Base-by-base conservation (phyloP, 129 eudicot genomes). In the Chrysanthemum makinoi region DNA sequence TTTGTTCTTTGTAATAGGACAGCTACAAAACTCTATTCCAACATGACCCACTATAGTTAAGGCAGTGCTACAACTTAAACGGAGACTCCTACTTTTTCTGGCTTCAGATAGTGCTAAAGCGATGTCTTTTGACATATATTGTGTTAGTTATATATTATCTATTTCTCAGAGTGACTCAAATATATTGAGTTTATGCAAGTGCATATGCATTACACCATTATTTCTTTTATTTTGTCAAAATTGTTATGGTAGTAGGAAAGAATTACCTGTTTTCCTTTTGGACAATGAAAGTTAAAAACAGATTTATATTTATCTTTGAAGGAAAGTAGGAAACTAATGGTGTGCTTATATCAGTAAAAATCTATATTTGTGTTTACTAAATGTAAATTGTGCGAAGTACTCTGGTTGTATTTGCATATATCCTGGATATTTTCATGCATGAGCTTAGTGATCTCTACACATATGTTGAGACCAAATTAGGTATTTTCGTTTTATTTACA, bases 311-410 rank as follows among this genome's bases (percentile, higher is more conserved):
- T 12, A 30, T 52, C 14, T 68, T 15, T 53, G 50, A 51, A 44
- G 54, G 26, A 68, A 68, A 68, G 50, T 19, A 44, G 54, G n/a
- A 68, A 68, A 68, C 49, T 52, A 52, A 16, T 26, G 7, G n/a
- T 68, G 57, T 66, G 53, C 46, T 5, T 28, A 33, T 69, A 33
- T 18, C 0, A 5, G 10, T 19, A 47, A 13, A n/a, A n/a, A 69
- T 69, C 5, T 71, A 17, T 57, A 59, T 71, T 18, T 35, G 14
- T 35, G 57, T 58, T 71, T 51, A 30, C 24, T n/a, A 28, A 52
- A 52, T 52, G 47, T 22, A 33, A 66, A 20, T 26, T 16, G 6
- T 0, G 2, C n/a, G 54, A 66, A 66, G 56, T 44, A 54, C 12
- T 20, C 39, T 6, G 5, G 13, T 12, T 58, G 3, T 11, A 58